Percentiles rank a stretch among this genome's conserved stretches.
Evolutionary conservation across 2,329 filamentous ascomycete genomes (phyloP).

Genomic region (Hypoxylon sp.): DNA sequence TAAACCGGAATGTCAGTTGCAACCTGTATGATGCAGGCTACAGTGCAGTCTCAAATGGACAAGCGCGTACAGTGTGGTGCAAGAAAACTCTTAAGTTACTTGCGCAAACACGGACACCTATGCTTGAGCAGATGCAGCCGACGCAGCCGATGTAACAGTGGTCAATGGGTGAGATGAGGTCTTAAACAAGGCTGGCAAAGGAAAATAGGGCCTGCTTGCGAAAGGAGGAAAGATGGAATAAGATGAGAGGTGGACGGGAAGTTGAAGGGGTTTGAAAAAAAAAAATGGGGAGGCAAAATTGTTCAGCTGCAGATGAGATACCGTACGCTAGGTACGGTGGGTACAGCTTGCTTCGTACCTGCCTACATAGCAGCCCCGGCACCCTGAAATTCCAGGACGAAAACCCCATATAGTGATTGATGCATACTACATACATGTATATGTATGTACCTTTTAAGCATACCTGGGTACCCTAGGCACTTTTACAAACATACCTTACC

Average conservation of each 20-base stretch:
- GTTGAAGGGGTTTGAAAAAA: constrained; percentile 30
- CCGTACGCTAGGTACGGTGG: constrained; percentile 30
- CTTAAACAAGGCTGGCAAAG: constrained; percentile 33
- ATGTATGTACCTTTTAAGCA: too few species aligned
- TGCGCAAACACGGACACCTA: constrained; percentile 20
- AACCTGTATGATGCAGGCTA: constrained; percentile 25
- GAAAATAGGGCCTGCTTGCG: constrained; percentile 27
- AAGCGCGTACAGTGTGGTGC: constrained; percentile 17
- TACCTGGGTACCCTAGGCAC: too few species aligned
- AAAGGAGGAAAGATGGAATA: constrained; percentile 34
- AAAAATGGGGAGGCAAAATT: constrained; percentile 51
- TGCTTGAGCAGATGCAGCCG: constrained; percentile 15
- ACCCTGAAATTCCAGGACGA: constrained; percentile 7
- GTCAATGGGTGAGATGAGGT: constrained; percentile 18
- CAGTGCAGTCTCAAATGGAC: constrained; percentile 14
- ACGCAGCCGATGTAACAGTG: constrained; percentile 1
- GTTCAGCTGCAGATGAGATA: constrained; percentile 41
- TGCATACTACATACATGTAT: neutral
- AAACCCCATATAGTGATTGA: constrained; percentile 15
- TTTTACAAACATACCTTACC: too few species aligned
- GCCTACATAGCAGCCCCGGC: constrained; percentile 12
- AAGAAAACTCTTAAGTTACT: constrained; percentile 15
- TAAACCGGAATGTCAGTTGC: constrained; percentile 22
- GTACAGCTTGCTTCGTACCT: constrained; percentile 33
- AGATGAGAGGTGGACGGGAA: constrained; percentile 37